Conservation (phyloP, 2,329 filamentous ascomycete species). For the Aureobasidium sp. region DNA sequence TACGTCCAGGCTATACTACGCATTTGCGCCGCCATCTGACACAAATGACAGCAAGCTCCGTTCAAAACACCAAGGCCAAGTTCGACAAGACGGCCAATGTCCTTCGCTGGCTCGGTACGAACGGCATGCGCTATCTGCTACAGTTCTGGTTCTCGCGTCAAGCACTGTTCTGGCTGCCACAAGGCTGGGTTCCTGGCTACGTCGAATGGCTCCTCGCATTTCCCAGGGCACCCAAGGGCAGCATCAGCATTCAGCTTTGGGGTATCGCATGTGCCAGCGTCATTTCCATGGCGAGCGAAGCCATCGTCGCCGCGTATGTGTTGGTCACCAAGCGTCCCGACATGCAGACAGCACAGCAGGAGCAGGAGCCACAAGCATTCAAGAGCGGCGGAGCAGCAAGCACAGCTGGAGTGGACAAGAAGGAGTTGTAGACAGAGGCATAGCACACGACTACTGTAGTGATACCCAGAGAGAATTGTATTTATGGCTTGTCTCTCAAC, state of each 20-base stretch:
- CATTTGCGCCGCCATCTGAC: not conserved
- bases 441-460: not conserved
- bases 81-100: conserved; percentile 68
- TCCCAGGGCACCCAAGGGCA: conserved; percentile 78
- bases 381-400: conserved; percentile 14
- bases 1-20: conserved; percentile 37
- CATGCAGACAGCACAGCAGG: conserved; percentile 15
- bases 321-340: conserved; percentile 16
- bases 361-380: conserved; percentile 17
- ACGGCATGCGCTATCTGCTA: conserved; percentile 71
- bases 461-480: not conserved
- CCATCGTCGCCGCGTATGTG: conserved; percentile 43
- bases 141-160: conserved; percentile 85
- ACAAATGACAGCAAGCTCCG: conserved; percentile 33
- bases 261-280: conserved; percentile 73
- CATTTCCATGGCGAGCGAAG: conserved; percentile 62
- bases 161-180: conserved; percentile 88
- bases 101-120: conserved; percentile 70
- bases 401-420: conserved; percentile 14
- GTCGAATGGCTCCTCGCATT: conserved; percentile 91
- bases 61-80: conserved; percentile 56
- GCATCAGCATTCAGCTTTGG: conserved; percentile 92
- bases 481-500: conserved; percentile 56
- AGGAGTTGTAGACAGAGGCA: conserved; percentile 18
- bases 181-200: conserved; percentile 86